These are phyloP conservation scores for Ogataea pignaliae DNA, from an alignment of 805 yeast species.

Conservation along the genomic window DNA sequence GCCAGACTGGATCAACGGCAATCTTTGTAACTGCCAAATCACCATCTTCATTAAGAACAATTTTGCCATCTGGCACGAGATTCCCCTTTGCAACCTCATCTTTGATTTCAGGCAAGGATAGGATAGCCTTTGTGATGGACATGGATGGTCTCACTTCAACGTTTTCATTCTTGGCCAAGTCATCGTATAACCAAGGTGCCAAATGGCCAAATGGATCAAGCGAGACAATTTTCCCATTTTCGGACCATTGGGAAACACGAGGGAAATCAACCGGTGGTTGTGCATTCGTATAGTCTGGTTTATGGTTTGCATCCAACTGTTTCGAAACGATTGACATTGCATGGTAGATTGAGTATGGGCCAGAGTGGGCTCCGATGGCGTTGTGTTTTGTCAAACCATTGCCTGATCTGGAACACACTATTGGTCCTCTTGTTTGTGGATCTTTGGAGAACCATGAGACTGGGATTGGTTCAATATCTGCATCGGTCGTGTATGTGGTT, in stretches of 20 bases:
- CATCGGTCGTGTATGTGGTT: slow-evolving; percentile 52
- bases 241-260: slow-evolving; percentile 55
- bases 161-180: slow-evolving; percentile 38
- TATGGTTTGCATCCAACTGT: slow-evolving; percentile 47
- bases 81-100: slow-evolving; percentile 52
- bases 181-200: slow-evolving; percentile 55
- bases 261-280: slow-evolving; percentile 56
- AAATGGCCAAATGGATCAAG: slow-evolving; percentile 66
- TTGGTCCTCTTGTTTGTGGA: slow-evolving; percentile 49
- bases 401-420: slow-evolving; percentile 48
- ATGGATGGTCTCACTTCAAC: slow-evolving; percentile 62
- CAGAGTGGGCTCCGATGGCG: slow-evolving; percentile 62
- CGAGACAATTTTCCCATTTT: slow-evolving; percentile 52
- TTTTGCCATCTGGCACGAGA: slow-evolving; percentile 52
- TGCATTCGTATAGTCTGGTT: slow-evolving; percentile 59
- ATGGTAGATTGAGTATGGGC: slow-evolving; percentile 60
- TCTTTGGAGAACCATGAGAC: slow-evolving; percentile 51
- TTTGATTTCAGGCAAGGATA: slow-evolving; percentile 55
- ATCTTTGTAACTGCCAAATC: slow-evolving; percentile 59
- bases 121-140: slow-evolving; percentile 62
- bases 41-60: slow-evolving; percentile 56
- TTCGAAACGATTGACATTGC: slow-evolving; percentile 61
- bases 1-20: slow-evolving; percentile 71
- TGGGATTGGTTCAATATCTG: slow-evolving; percentile 43
- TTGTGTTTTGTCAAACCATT: slow-evolving; percentile 51